Conservation (phyloP, 163 green algal species). For the Prototheca wickerhamii region DNA sequence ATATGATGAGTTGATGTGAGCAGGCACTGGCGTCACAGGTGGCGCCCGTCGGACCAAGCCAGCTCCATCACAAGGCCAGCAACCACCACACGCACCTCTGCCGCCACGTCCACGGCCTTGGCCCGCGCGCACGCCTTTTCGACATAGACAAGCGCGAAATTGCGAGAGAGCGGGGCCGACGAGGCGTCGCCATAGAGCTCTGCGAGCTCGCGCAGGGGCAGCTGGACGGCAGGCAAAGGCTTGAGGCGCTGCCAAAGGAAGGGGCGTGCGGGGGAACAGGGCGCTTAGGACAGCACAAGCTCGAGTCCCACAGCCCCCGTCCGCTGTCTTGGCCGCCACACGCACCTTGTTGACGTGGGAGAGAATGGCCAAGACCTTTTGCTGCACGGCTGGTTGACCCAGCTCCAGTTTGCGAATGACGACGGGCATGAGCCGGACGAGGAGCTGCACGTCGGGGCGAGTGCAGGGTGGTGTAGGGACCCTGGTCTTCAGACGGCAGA, state of each 20-base stretch:
- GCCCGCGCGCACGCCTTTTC: conserved; percentile 73
- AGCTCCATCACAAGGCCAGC: no score
- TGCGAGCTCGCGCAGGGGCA: conserved; percentile 67
- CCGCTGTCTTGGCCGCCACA: neutral
- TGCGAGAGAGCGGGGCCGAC: conserved; percentile 47
- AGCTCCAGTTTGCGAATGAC: neutral
- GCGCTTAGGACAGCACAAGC: neutral
- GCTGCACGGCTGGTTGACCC: neutral
- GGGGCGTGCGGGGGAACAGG: neutral
- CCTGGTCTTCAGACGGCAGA: neutral
- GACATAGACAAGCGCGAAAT: conserved; percentile 82
- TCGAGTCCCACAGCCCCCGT: neutral
- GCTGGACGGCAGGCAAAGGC: conserved; percentile 34
- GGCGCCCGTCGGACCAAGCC: no score
- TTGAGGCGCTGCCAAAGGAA: conserved; percentile 46
- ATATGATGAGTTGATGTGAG: no score
- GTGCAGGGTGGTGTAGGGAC: neutral
- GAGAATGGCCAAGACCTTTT: conserved; percentile 80
- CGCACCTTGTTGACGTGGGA: conserved; percentile 82
- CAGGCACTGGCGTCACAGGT: no score
- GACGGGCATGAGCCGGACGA: neutral
- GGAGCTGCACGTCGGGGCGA: neutral
- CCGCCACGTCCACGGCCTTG: no score
- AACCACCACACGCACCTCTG: no score
- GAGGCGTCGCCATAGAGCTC: conserved; percentile 20